Evolutionary conservation across 2,329 filamentous ascomycete genomes (phyloP), one percentile per base, ranked within the genome.

Genomic region (Aspergillus sp.): DNA sequence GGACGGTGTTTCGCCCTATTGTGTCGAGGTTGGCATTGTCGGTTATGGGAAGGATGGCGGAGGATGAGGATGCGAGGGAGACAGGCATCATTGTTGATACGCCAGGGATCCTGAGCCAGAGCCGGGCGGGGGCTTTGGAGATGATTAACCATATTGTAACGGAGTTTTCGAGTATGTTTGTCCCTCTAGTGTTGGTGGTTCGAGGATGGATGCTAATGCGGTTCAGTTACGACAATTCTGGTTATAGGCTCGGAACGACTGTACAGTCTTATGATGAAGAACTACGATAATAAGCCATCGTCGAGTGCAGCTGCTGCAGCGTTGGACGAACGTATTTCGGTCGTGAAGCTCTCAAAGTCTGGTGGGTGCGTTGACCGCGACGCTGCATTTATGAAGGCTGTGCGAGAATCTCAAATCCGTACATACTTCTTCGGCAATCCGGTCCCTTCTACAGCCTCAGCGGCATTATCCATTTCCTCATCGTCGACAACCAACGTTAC

Each of bases 381-480:
- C 62, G 84, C 88, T 39, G 71, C 77, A 0, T 96, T 91, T 72
- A 86, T 93, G 81, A 89, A 90, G 67, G 82, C 86, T 15, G 77
- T 85, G 5, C 84, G 90, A 45, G 90, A 96, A 68, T 85, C 89
- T 0, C 84, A 90, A 51, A 92, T 97, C 52, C 89, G 90, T 64
- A 89, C 93, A 66, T 99, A 99, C 75, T 99, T 99, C 78, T 99
- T 97, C 71, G 95, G 95, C 9, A 89, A 90, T 62, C 66, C 74
- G 1, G 72, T 74, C 9, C 71, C 77, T 2, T 74, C 75, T 11
- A 74, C 73, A 9, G 72, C 68, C 12, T 71, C 72, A 2, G 65
- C 70, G 0, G 71, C 72, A 1, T 67, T 73, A 43, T 73, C 72
- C 1, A 60, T 71, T 39, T 71, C 68, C 23, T 67, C 72, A 9